These are phyloP conservation scores for Epithele typhae DNA, from an alignment of 768 basidiomycete species.

Conservation along the genomic window DNA sequence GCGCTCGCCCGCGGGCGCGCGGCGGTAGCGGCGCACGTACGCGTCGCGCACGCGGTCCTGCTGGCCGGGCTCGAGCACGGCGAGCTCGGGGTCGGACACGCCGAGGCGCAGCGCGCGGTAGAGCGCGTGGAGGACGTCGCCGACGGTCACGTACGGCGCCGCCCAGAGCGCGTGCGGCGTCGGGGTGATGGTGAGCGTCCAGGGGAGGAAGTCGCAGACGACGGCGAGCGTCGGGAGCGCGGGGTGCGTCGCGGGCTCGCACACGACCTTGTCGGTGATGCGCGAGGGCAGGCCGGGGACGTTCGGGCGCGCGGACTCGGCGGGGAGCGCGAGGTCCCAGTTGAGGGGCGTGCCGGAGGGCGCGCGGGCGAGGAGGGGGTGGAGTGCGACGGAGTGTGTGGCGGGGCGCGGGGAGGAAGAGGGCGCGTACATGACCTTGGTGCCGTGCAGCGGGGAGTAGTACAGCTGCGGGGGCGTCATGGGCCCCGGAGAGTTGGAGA, in stretches of 20 bases:
- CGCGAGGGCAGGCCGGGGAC: not conserved
- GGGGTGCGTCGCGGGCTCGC: slow-evolving; percentile 27
- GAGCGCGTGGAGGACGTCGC: slow-evolving; percentile 45
- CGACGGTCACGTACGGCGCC: slow-evolving; percentile 32
- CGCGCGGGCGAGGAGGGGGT: slow-evolving; percentile 20
- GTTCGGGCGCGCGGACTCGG: slow-evolving; percentile 2
- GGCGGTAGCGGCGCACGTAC: slow-evolving; percentile 37
- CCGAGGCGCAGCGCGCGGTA: slow-evolving; percentile 39
- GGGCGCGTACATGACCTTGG: slow-evolving; percentile 5
- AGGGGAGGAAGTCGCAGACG: slow-evolving; percentile 28
- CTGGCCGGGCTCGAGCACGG: slow-evolving; percentile 26
- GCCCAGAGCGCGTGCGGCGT: slow-evolving; percentile 13
- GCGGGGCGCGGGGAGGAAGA: slow-evolving; percentile 6
- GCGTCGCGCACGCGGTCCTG: slow-evolving; percentile 36
- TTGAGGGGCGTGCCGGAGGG: slow-evolving; percentile 4
- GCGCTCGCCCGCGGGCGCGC: slow-evolving; percentile 24
- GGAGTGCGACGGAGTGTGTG: slow-evolving; percentile 4
- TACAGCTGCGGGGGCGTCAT: slow-evolving; percentile 14
- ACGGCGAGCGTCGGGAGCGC: slow-evolving; percentile 27
- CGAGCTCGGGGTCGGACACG: slow-evolving; percentile 39
- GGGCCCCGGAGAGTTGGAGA: slow-evolving; percentile 18
- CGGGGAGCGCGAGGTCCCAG: slow-evolving; percentile 14
- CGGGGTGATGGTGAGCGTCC: slow-evolving; percentile 29
- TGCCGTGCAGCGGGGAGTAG: slow-evolving; percentile 3
- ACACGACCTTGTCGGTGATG: slow-evolving; percentile 13